A percentile compares a stretch with the other conserved stretches of the same genome.
Conservation (phyloP, 192 early-diverging fungal genomes). For the Rhizophlyctis rosea region DNA sequence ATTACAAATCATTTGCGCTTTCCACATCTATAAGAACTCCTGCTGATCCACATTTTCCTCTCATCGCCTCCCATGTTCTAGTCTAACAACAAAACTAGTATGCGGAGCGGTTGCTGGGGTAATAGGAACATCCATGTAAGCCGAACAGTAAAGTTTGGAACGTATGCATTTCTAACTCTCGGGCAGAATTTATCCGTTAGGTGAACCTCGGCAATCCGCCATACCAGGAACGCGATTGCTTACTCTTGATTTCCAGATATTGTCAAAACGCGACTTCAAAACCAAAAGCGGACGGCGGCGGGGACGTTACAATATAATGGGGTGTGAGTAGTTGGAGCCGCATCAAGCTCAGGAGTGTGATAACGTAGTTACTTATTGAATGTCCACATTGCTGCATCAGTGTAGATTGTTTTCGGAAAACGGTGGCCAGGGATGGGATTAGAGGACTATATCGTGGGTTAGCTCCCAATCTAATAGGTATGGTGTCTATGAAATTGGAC, state of each 20-base stretch:
- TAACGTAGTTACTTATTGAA: no score
- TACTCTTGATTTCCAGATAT: conserved; percentile 42
- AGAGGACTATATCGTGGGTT: conserved; percentile 50
- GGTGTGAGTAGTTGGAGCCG: conserved; percentile 10
- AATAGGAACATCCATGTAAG: conserved; percentile 21
- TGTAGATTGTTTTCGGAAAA: conserved; percentile 37
- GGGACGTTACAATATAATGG: conserved; percentile 55
- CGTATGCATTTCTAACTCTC: background rate
- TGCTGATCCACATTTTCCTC: no score
- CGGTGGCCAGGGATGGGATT: conserved; percentile 39
- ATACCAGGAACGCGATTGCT: background rate
- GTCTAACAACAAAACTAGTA: conserved; percentile 9
- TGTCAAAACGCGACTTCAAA: conserved; percentile 70
- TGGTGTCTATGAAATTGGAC: no score
- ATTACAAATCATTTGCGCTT: no score
- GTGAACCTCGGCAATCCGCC: background rate
- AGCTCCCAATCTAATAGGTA: conserved; percentile 36
- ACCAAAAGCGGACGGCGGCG: conserved; percentile 44
- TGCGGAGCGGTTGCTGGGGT: conserved; percentile 27
- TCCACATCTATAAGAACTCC: no score
- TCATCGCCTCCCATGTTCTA: no score
- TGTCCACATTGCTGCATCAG: conserved; percentile 2
- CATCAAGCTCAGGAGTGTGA: background rate
- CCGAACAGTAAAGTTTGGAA: background rate
- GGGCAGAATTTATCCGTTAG: conserved; percentile 18